Percentiles rank a stretch among this genome's conserved stretches.
Conservation (phyloP, 1,284 basidiomycete species). For the Sporisorium iseilematis-ciliati region DNA sequence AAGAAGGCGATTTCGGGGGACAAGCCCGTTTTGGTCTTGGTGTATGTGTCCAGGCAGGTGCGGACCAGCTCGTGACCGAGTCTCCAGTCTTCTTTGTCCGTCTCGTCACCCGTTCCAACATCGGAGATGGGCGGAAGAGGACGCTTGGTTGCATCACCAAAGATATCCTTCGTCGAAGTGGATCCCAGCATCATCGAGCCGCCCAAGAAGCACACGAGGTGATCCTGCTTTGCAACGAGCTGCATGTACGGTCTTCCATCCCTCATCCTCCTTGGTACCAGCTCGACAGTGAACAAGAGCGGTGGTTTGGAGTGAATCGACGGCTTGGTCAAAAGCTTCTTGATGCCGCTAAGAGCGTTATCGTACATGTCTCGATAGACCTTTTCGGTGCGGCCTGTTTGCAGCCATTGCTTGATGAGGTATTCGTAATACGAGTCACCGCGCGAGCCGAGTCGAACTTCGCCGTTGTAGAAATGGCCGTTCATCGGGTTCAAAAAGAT, state of each 20-base stretch:
- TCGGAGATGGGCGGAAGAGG: constrained; percentile 51
- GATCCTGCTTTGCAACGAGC: constrained; percentile 88
- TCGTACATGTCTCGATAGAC: constrained; percentile 91
- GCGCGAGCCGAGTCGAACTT: constrained; percentile 89
- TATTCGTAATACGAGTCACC: constrained; percentile 97
- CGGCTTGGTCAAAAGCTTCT: constrained; percentile 78
- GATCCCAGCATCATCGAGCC: constrained; percentile 91
- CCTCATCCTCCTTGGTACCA: constrained; percentile 67
- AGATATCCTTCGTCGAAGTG: constrained; percentile 29
- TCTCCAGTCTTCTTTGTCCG: constrained; percentile 79
- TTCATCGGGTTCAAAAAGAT: constrained; percentile 80
- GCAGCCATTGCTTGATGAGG: constrained; percentile 74
- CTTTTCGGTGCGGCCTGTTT: constrained; percentile 76
- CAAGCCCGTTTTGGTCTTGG: constrained; percentile 79
- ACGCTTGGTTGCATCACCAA: constrained; percentile 25
- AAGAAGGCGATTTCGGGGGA: constrained; percentile 70
- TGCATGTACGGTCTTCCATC: constrained; percentile 33
- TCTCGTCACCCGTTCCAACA: constrained; percentile 76
- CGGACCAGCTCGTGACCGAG: constrained; percentile 84
- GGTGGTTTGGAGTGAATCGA: constrained; percentile 64
- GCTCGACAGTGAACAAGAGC: constrained; percentile 84
- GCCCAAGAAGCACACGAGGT: constrained; percentile 93
- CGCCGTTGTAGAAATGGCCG: constrained; percentile 79
- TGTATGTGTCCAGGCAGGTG: constrained; percentile 87
- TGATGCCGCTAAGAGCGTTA: constrained; percentile 83